Evolutionary conservation across 345 rosid species (phyloP).

Genomic region (Salix udensis): DNA sequence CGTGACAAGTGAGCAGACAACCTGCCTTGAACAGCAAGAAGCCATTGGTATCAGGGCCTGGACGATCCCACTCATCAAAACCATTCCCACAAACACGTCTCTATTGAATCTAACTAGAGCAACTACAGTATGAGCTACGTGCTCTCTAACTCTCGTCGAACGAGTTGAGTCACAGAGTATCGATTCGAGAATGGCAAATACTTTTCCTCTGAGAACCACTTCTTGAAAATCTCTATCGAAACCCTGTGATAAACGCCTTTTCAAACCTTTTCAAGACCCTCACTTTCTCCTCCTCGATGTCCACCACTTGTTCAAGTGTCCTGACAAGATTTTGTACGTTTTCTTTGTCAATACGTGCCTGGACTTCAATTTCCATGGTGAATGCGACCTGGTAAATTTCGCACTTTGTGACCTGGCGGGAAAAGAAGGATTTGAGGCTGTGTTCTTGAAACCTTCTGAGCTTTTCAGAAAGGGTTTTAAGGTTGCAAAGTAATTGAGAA

Average conservation of each 20-base stretch:
- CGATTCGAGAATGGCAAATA: constrained; percentile 38
- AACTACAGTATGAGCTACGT: constrained; percentile 28
- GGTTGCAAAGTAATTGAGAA: constrained; percentile 25
- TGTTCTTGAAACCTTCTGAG: constrained; percentile 26
- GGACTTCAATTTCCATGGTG: constrained; percentile 36
- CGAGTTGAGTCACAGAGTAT: constrained; percentile 30
- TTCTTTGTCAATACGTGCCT: constrained; percentile 30
- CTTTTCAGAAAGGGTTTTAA: constrained; percentile 35
- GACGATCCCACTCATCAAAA: constrained; percentile 49
- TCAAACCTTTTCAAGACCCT: constrained; percentile 36
- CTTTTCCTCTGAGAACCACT: constrained; percentile 40
- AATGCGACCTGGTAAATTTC: constrained; percentile 33
- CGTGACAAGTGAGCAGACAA: constrained; percentile 35
- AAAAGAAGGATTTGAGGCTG: constrained; percentile 29
- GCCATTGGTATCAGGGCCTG: constrained; percentile 40
- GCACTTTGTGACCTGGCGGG: constrained; percentile 38
- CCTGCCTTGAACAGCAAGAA: constrained; percentile 34
- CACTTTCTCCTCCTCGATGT: constrained; percentile 31
- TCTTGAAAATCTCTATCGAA: constrained; percentile 52
- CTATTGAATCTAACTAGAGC: constrained; percentile 46
- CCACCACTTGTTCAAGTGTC: constrained; percentile 18
- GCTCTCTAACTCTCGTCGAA: constrained; percentile 30
- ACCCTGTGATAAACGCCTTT: constrained; percentile 35
- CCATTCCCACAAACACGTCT: constrained; percentile 56
- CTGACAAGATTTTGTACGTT: constrained; percentile 27